Base-by-base conservation (phyloP, 1,284 basidiomycete genomes). In the Malassezia psittaci region DNA sequence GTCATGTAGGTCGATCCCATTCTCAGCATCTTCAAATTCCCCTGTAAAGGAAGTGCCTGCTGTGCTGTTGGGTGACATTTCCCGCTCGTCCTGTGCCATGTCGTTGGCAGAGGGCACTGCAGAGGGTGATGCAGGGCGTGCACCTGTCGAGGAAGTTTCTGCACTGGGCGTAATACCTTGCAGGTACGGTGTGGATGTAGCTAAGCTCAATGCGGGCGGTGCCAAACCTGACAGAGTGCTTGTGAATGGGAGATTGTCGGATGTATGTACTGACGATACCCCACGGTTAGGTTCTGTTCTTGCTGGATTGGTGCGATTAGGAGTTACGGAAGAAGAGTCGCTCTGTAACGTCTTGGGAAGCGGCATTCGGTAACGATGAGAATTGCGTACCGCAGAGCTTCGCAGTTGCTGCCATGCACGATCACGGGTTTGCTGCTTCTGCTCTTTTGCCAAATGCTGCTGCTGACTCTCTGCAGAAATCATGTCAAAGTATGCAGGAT, bases 401-500 rank as follows among this genome's bases (percentile, higher is more conserved):
- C 65, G 64, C 21, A 74, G 51, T 51, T 52, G 55, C 49, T 60
- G 62, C 71, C 71, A 74, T 10, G 69, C 68, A 34, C 66, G 67
- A 35, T 71, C 67, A n/a, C 71, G 55, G 16, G 64, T 59, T 15
- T 57, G 45, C 13, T 66, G 52, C 55, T 66, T 70, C 35, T 74
- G 71, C 54, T 67, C 58, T 34, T 68, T 65, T 56, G 60, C 52
- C 41, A 65, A 63, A 15, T 87, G 86, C 61, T 84, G 83, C 72
- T 88, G 85, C 77, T 89, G 93, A 78, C 93, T 96, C 63, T 93
- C 88, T 61, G 87, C 87, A 79, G 96, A 86, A 56, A 87, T 85
- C 69, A 88, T 86, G 69, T 96, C 91, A 69, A 98, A 96, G 29
- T 96, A 78, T 66, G 91, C 86, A 1, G 90, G 88, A 74, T 96